Evolutionary conservation across 1,284 basidiomycete species (phyloP).

Genomic region (Apiotrichum akiyoshidainum): DNA sequence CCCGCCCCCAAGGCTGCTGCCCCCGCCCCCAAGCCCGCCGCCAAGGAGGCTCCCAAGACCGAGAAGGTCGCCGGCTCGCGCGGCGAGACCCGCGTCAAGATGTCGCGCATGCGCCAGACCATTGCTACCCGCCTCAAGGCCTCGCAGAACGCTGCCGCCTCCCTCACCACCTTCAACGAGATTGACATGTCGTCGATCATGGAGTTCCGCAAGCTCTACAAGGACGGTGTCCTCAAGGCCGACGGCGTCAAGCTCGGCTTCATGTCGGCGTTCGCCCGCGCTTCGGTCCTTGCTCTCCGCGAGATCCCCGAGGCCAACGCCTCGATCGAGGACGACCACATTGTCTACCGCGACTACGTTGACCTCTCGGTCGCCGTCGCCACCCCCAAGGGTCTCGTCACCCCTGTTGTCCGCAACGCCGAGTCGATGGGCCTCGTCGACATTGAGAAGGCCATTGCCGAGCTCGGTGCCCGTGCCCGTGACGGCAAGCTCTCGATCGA

Average conservation of each 20-base stretch:
- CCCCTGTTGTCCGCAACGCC: slow-evolving; percentile 89
- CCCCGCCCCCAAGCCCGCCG: slow-evolving; percentile 18
- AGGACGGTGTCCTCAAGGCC: slow-evolving; percentile 86
- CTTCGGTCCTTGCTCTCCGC: slow-evolving; percentile 76
- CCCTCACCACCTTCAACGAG: slow-evolving; percentile 98
- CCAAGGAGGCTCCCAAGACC: slow-evolving; percentile 23
- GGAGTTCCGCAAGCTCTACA: slow-evolving; percentile 91
- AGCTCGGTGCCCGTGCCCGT: slow-evolving; percentile 71
- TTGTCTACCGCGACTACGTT: slow-evolving; percentile 93
- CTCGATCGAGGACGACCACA: slow-evolving; percentile 86
- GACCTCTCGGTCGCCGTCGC: slow-evolving; percentile 93
- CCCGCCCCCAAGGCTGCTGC: slow-evolving; percentile 3
- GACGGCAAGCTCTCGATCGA: slow-evolving; percentile 94
- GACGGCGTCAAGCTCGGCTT: slow-evolving; percentile 96
- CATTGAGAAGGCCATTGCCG: slow-evolving; percentile 88
- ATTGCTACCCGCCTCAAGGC: slow-evolving; percentile 98
- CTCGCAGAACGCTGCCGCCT: slow-evolving; percentile 95
- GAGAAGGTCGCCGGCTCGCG: slow-evolving; percentile 53
- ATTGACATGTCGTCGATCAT: slow-evolving; percentile 97
- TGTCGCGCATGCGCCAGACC: slow-evolving; percentile 94
- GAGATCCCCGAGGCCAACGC: slow-evolving; percentile 96
- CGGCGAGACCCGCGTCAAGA: slow-evolving; percentile 89
- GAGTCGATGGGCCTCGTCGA: slow-evolving; percentile 83
- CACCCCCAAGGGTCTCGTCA: slow-evolving; percentile 95
- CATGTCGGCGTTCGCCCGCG: slow-evolving; percentile 96